phyloP scores from a whole-genome alignment of 805 yeast genomes.

The Zygosaccharomyces pseudorouxii region DNA sequence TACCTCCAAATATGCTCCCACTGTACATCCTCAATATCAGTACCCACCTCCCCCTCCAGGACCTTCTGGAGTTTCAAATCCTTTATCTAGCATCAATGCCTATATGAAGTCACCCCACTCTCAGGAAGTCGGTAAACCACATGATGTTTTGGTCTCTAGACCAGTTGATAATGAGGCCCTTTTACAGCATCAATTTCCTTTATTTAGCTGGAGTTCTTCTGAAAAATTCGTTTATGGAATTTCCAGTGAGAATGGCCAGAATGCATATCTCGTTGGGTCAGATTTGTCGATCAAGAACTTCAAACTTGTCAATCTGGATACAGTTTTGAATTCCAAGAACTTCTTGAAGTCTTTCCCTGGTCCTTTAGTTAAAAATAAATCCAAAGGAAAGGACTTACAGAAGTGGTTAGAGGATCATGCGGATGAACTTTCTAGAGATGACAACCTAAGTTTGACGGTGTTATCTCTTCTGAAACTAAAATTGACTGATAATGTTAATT shows the following conservation, averaged over 20 bases:
- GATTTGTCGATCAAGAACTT: slow-evolving; percentile 25
- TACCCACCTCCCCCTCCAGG: slow-evolving; percentile 4
- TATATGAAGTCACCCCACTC: slow-evolving; percentile 1
- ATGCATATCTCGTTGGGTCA: slow-evolving; percentile 32
- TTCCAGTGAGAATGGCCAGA: slow-evolving; percentile 32
- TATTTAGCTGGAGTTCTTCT: slow-evolving; percentile 61
- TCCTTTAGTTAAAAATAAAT: slow-evolving; percentile 52
- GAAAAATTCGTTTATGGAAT: slow-evolving; percentile 42
- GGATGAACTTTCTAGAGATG: slow-evolving; percentile 19
- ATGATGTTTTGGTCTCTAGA: not conserved
- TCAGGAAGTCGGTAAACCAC: not conserved
- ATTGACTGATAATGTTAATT: slow-evolving; percentile 22
- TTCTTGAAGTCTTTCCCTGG: slow-evolving; percentile 37
- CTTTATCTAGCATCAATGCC: slow-evolving; percentile 3
- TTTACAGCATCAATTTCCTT: slow-evolving; percentile 62
- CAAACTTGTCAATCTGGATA: slow-evolving; percentile 35
- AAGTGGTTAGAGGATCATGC: slow-evolving; percentile 54
- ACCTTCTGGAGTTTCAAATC: not conserved
- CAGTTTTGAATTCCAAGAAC: slow-evolving; percentile 33
- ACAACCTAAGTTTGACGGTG: slow-evolving; percentile 20
- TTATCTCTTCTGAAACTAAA: slow-evolving; percentile 27
- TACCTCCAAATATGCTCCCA: slow-evolving; percentile 40
- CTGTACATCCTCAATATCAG: slow-evolving; percentile 30
- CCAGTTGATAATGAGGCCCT: slow-evolving; percentile 50
- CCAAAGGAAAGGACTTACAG: slow-evolving; percentile 62